Evolutionary conservation across 129 eudicot species (phyloP).

Genomic region (Sambucus nigra): DNA sequence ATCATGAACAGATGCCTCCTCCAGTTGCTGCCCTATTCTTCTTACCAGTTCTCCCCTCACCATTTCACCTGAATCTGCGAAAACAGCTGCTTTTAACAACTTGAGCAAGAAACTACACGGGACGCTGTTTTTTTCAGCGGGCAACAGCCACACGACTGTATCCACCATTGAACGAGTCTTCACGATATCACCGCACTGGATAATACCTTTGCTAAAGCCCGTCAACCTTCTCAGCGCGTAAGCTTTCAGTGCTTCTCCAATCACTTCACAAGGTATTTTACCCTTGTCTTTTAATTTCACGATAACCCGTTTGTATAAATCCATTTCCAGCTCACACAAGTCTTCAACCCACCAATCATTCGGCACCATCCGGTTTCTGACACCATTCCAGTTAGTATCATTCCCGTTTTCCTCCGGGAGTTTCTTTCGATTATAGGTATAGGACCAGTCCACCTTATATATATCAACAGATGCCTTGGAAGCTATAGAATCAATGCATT

Average conservation of each 20-base stretch:
- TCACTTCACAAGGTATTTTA: conserved; percentile 28
- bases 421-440: conserved; percentile 57
- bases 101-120: conserved; percentile 64
- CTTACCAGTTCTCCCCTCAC: conserved; percentile 32
- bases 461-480: conserved; percentile 55
- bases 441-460: conserved; percentile 83
- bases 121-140: conserved; percentile 35
- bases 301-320: conserved; percentile 62
- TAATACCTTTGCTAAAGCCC: conserved; percentile 35
- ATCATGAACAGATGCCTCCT: conserved; percentile 54
- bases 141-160: conserved; percentile 38
- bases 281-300: conserved; percentile 48
- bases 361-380: conserved; percentile 53
- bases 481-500: conserved; percentile 66
- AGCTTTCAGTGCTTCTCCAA: conserved; percentile 66
- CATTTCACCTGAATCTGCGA: conserved; percentile 45
- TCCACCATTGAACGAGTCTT: conserved; percentile 46
- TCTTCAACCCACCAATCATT: conserved; percentile 96
- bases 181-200: conserved; percentile 27
- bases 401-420: conserved; percentile 39
- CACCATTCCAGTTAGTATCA: conserved; percentile 46
- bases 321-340: conserved; percentile 68
- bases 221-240: conserved; percentile 54
- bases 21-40: conserved; percentile 55
- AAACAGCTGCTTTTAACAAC: conserved; percentile 45